phyloP scores from a whole-genome alignment of 2,329 filamentous ascomycete genomes.

The Pseudocercospora fijiensis region DNA sequence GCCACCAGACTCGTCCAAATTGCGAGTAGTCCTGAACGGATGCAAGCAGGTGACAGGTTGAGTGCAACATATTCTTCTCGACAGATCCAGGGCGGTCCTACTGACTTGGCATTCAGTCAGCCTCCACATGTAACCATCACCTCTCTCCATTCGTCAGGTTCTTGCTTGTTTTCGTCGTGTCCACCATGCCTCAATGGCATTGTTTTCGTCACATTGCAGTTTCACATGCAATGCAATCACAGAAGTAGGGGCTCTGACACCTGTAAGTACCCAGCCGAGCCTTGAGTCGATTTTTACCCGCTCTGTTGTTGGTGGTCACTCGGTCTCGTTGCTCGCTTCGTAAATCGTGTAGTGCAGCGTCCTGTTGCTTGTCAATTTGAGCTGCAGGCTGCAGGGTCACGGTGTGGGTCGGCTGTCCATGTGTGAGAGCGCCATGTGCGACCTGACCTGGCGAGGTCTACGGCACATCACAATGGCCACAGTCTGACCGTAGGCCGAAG shows the following conservation, averaged over 20 bases:
- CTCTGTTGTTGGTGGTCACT: not conserved
- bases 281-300: not conserved
- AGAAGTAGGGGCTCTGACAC: not conserved
- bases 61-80: constrained; percentile 9
- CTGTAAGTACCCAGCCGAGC: constrained; percentile 1
- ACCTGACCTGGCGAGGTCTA: not conserved
- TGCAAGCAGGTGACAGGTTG: constrained; percentile 14
- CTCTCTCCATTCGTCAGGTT: constrained; percentile 7
- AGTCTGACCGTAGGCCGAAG: not conserved
- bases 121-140: constrained; percentile 7
- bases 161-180: constrained; percentile 5
- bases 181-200: constrained; percentile 9
- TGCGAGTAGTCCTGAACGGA: constrained; percentile 4
- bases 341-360: not conserved
- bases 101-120: constrained; percentile 4
- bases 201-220: constrained; percentile 13
- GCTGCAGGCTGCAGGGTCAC: constrained; percentile 4
- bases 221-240: constrained; percentile 1
- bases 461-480: not conserved
- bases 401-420: not conserved
- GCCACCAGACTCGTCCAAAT: not conserved
- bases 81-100: not conserved
- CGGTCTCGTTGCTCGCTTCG: not conserved
- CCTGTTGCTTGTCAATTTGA: not conserved
- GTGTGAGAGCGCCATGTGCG: not conserved